Conservation (phyloP, 306 rosid species). For the Ziziphus jujuba region DNA sequence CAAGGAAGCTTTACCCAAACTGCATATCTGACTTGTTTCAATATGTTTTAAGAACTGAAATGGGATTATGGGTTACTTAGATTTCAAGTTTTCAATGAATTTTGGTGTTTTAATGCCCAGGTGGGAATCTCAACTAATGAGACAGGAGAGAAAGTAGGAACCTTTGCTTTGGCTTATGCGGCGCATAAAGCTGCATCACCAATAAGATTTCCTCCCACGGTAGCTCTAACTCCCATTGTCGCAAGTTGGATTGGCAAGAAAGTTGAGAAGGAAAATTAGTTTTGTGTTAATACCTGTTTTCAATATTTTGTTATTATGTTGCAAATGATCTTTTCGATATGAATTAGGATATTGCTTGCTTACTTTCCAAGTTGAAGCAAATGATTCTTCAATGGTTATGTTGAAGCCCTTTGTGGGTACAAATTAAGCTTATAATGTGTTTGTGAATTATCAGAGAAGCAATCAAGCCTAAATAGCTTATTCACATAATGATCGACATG, state of each 20-base stretch:
- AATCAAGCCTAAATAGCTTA: no score
- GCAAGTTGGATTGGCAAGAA: conserved; percentile 91
- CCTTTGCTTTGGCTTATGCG: conserved; percentile 93
- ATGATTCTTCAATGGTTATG: not conserved
- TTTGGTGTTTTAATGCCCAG: conserved; percentile 33
- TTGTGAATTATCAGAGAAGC: no score
- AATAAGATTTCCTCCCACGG: conserved; percentile 94
- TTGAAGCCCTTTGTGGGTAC: not conserved
- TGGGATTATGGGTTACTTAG: no score
- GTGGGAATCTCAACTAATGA: conserved; percentile 70
- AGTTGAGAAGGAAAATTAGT: conserved; percentile 52
- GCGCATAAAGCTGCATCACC: conserved; percentile 98
- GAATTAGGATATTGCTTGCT: not conserved
- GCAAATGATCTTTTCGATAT: not conserved
- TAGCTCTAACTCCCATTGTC: conserved; percentile 87
- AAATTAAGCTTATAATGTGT: no score
- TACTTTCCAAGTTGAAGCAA: not conserved
- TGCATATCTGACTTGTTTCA: not conserved
- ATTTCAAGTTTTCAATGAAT: no score
- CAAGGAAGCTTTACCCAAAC: not conserved
- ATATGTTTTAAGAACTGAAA: no score
- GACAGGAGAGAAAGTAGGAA: conserved; percentile 83
- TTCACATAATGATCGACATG: no score
- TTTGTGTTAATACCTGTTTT: not conserved
- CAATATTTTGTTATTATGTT: not conserved